phyloP scores from a whole-genome alignment of 805 yeast species.

The Clavispora asparagi region DNA sequence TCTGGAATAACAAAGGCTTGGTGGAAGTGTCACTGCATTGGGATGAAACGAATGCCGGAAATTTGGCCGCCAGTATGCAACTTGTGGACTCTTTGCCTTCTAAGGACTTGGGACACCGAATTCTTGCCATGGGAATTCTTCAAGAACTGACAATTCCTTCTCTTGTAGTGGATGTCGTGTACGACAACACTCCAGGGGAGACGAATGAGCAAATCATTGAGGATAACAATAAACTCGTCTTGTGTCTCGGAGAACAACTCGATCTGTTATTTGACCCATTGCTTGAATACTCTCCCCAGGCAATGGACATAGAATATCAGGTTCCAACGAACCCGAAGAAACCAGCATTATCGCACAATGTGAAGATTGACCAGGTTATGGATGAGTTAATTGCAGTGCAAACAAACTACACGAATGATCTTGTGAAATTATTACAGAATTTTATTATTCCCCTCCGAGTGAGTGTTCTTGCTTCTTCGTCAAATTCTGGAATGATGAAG shows the following conservation, averaged over 20 bases:
- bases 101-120: conserved; percentile 47
- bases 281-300: conserved; percentile 88
- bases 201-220: conserved; percentile 42
- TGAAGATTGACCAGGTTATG: conserved; percentile 26
- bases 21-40: conserved; percentile 38
- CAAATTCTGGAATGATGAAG: conserved; percentile 54
- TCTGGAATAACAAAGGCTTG: conserved; percentile 35
- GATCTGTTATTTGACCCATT: conserved; percentile 88
- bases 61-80: conserved; percentile 61
- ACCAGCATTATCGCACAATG: conserved; percentile 3
- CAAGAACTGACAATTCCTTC: conserved; percentile 49
- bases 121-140: conserved; percentile 55
- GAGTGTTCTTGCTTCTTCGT: conserved; percentile 46
- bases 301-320: conserved; percentile 63
- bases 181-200: conserved; percentile 41
- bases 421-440: conserved; percentile 73
- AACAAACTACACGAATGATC: conserved; percentile 62
- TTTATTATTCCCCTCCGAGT: conserved; percentile 76
- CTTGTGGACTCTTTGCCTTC: conserved; percentile 52
- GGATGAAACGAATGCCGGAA: conserved; percentile 87
- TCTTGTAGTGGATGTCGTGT: conserved; percentile 67
- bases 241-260: conserved; percentile 73
- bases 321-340: conserved; percentile 42
- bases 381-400: conserved; percentile 68
- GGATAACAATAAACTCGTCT: conserved; percentile 71